These are phyloP conservation scores for Crithidia bombi DNA, from an alignment of 208 protist species.

Conservation along the genomic window DNA sequence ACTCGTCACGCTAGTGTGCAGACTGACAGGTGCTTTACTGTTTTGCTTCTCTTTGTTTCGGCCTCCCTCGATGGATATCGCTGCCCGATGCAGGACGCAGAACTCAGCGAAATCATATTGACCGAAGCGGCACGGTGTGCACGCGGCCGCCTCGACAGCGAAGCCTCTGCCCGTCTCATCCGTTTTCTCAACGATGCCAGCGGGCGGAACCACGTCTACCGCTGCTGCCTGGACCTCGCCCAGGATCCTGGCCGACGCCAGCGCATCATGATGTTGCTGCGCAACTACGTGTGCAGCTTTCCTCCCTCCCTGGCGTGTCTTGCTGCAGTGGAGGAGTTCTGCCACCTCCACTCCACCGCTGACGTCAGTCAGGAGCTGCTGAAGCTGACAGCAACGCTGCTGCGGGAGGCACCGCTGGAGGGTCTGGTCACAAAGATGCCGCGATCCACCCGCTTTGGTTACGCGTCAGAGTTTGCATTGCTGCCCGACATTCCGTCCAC, in stretches of 20 bases:
- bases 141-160: slow-evolving; percentile 31
- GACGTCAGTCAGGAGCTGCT: slow-evolving; percentile 36
- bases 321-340: slow-evolving; percentile 37
- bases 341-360: slow-evolving; percentile 27
- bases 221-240: slow-evolving; percentile 66
- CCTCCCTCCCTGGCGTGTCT: slow-evolving; percentile 63
- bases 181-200: slow-evolving; percentile 48
- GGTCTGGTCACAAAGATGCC: slow-evolving; percentile 1
- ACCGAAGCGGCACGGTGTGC: slow-evolving; percentile 37
- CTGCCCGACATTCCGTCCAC: slow-evolving; percentile 18
- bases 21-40: neutral
- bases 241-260: slow-evolving; percentile 63
- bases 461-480: slow-evolving; percentile 35
- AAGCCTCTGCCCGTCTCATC: slow-evolving; percentile 34
- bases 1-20: too few species aligned
- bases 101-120: slow-evolving; percentile 35
- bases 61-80: neutral
- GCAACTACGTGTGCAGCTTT: slow-evolving; percentile 70
- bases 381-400: slow-evolving; percentile 25
- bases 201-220: slow-evolving; percentile 67
- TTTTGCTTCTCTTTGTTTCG: neutral
- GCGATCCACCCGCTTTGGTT: slow-evolving; percentile 25
- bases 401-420: slow-evolving; percentile 34
- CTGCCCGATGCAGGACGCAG: slow-evolving; percentile 27
- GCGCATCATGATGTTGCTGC: slow-evolving; percentile 64